These are phyloP conservation scores for Albifimbria verrucaria DNA, from an alignment of 2,329 filamentous ascomycete species.

Conservation along the genomic window DNA sequence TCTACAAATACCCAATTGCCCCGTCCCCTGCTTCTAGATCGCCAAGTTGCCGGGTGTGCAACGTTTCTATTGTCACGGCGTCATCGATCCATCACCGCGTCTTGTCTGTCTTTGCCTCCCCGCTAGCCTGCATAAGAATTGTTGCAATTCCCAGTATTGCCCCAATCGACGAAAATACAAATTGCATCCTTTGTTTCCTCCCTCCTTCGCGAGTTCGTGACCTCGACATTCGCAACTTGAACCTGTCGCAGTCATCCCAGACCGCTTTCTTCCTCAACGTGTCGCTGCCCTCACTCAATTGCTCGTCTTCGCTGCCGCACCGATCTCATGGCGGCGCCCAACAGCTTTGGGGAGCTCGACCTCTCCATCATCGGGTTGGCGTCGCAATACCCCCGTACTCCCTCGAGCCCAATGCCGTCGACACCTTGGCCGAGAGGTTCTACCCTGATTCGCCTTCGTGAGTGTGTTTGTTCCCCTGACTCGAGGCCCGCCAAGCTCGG, in stretches of 20 bases:
- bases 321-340: conserved; percentile 37
- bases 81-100: not conserved
- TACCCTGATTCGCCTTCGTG: conserved; percentile 60
- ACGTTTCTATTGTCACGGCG: not conserved
- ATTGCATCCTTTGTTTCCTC: too few species aligned
- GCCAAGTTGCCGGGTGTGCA: too few species aligned
- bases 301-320: not conserved
- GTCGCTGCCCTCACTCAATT: not conserved
- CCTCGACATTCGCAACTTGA: too few species aligned
- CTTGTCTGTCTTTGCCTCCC: not conserved
- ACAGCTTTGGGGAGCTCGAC: conserved; percentile 46
- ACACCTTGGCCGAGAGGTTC: conserved; percentile 51
- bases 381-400: conserved; percentile 57
- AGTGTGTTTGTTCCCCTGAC: conserved; percentile 22
- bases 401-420: conserved; percentile 48
- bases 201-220: too few species aligned
- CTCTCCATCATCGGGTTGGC: conserved; percentile 60
- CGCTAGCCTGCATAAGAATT: too few species aligned
- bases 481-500: not conserved
- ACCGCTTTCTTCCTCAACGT: too few species aligned
- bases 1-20: too few species aligned
- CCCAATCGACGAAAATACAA: too few species aligned
- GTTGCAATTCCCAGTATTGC: too few species aligned
- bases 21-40: too few species aligned
- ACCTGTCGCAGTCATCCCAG: too few species aligned